Evolutionary conservation across 768 basidiomycete genomes (phyloP).

Genomic region (Kwoniella bestiolae): DNA sequence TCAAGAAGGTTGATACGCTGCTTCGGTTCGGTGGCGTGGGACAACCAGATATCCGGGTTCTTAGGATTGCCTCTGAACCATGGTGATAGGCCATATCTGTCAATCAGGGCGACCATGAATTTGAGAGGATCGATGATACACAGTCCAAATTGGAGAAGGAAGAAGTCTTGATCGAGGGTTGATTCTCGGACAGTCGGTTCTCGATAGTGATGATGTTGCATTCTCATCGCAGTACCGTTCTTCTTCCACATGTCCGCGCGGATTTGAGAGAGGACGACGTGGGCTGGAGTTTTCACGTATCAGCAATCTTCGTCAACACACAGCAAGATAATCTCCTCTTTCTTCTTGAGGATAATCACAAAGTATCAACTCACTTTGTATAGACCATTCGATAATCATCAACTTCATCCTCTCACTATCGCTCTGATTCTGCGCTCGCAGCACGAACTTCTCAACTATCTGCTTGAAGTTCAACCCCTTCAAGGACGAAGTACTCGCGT

Average conservation of each 20-base stretch:
- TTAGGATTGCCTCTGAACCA: slow-evolving; percentile 68
- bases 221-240: slow-evolving; percentile 93
- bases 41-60: slow-evolving; percentile 27
- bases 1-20: slow-evolving; percentile 70
- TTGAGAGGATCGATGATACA: slow-evolving; percentile 74
- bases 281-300: slow-evolving; percentile 18
- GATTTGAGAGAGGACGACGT: slow-evolving; percentile 70
- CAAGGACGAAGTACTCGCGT: not conserved
- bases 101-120: slow-evolving; percentile 82
- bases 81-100: slow-evolving; percentile 78
- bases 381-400: slow-evolving; percentile 81
- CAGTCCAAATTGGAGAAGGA: slow-evolving; percentile 83
- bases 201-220: slow-evolving; percentile 92
- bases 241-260: slow-evolving; percentile 95
- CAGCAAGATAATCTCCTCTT: too few species aligned
- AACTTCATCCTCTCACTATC: slow-evolving; percentile 72
- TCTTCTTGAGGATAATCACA: not conserved
- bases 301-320: not conserved
- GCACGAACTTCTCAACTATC: slow-evolving; percentile 23
- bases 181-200: slow-evolving; percentile 94
- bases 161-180: slow-evolving; percentile 94
- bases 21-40: slow-evolving; percentile 32
- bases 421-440: slow-evolving; percentile 59
- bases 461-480: slow-evolving; percentile 21
- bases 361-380: slow-evolving; percentile 68